Evolutionary conservation across 257 asterid species (phyloP), one percentile per base, ranked within the genome.

Genomic region (Petunia secreta): DNA sequence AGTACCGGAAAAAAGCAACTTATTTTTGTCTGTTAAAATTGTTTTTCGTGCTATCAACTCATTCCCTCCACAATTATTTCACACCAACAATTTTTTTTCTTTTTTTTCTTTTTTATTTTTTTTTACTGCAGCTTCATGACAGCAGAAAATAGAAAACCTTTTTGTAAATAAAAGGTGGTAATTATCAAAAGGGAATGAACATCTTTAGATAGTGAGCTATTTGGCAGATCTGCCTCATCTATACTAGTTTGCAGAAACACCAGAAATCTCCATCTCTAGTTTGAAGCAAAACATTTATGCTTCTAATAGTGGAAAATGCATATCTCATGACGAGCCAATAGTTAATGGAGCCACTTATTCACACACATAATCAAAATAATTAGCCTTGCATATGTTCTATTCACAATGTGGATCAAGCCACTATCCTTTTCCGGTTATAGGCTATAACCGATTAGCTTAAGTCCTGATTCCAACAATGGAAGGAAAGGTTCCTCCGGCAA

Each of bases 111-210:
- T 48, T 37, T 59, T 34, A 46, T 25, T 50, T 71, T 50, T 2
- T 71, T 37, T 34, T 34, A 46, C 77, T 25, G 77, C 55, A 69
- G 76, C 43, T 69, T 10, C 16, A 71, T 43, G 34, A 46, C 16
- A 16, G 59, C 16, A 2, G 59, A 14, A 68, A 68, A 5, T 71
- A 10, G 77, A 41, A 71, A 34, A 46, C 25, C 55, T 59, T 43
- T 34, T 25, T 34, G 43, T 71, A 71, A 71, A 50, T 59, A 1
- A 48, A 48, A 46, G 77, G 48, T 54, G 77, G 60, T 11, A 5
- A 71, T 34, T 0, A 69, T 8, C 58, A 16, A 46, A 44, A 44
- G 5, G 77, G 36, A 71, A 5, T 71, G 60, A 48, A 71, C 60
- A 71, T 25, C 25, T 46, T 71, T 71, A 25, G 15, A 37, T 63